A percentile compares a stretch with the other conserved stretches of the same genome.
These are phyloP conservation scores for Xylaria sp. DNA, from an alignment of 2,329 filamentous ascomycete species.

Conservation along the genomic window DNA sequence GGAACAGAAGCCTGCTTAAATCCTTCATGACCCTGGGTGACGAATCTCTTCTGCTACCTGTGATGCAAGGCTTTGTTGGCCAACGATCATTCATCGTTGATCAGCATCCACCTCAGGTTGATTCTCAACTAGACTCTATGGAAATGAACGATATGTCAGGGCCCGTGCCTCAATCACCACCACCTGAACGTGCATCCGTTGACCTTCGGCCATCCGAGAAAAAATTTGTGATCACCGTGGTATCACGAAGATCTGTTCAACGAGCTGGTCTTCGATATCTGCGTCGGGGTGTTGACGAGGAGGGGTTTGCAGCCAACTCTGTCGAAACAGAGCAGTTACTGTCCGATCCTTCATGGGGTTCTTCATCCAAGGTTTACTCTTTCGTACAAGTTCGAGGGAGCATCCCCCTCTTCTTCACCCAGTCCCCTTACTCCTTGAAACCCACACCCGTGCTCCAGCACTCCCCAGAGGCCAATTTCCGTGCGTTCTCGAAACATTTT, in stretches of 20 bases:
- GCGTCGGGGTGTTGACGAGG: constrained; percentile 86
- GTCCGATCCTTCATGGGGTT: constrained; percentile 70
- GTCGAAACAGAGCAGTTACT: constrained; percentile 97
- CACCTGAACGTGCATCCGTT: constrained; percentile 31
- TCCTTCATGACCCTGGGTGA: constrained; percentile 78
- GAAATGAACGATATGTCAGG: constrained; percentile 39
- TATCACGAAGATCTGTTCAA: constrained; percentile 87
- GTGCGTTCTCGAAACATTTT: constrained; percentile 82
- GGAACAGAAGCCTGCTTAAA: constrained; percentile 79
- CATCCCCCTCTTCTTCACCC: constrained; percentile 93
- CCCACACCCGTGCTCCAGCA: constrained; percentile 83
- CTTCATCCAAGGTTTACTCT: constrained; percentile 70
- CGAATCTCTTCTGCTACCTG: constrained; percentile 73
- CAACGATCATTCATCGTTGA: constrained; percentile 82
- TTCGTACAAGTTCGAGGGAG: constrained; percentile 89
- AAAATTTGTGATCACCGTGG: constrained; percentile 80
- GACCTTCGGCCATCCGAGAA: constrained; percentile 54
- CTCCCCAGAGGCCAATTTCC: constrained; percentile 77
- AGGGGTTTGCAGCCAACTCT: constrained; percentile 84
- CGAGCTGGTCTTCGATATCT: constrained; percentile 89
- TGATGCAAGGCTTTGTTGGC: constrained; percentile 95
- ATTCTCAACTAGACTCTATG: constrained; percentile 46
- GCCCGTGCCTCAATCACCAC: constrained; percentile 25
- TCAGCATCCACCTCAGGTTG: constrained; percentile 60
- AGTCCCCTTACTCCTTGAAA: constrained; percentile 92